phyloP scores from a whole-genome alignment of 2,329 filamentous ascomycete species.

The Coniosporium tulheliwenetii region DNA sequence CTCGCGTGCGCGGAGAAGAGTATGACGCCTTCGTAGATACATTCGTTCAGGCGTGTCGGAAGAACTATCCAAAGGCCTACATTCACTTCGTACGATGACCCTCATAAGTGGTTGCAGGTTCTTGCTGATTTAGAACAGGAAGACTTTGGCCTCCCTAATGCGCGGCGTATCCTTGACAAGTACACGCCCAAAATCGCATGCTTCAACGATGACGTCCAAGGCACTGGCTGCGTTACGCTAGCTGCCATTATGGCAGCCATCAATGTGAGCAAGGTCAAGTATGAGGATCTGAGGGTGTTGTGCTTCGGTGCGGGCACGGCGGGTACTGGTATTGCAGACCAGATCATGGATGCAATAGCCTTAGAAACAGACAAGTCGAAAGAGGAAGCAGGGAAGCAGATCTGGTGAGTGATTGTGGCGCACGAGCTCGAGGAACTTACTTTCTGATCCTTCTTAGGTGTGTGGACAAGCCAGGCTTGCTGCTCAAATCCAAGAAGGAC shows the following conservation, averaged over 20 bases:
- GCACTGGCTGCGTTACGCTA: constrained; percentile 74
- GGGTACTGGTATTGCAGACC: constrained; percentile 73
- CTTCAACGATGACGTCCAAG: constrained; percentile 87
- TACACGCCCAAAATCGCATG: constrained; percentile 62
- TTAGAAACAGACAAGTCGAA: constrained; percentile 49
- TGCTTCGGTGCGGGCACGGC: constrained; percentile 72
- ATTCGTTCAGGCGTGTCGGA: constrained; percentile 53
- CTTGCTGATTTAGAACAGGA: constrained; percentile 25
- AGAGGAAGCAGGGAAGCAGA: constrained; percentile 63
- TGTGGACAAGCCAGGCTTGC: constrained; percentile 65
- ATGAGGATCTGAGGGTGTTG: constrained; percentile 55
- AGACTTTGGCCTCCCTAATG: constrained; percentile 69
- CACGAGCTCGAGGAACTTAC: neutral
- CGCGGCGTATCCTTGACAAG: constrained; percentile 57
- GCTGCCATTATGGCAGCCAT: constrained; percentile 67
- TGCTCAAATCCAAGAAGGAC: constrained; percentile 47
- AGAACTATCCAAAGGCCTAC: constrained; percentile 63
- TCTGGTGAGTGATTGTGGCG: constrained; percentile 42
- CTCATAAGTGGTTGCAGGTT: no score
- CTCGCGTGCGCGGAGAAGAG: constrained; percentile 49
- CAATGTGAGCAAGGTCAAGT: constrained; percentile 48
- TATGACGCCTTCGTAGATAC: constrained; percentile 66
- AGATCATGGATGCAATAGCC: constrained; percentile 65
- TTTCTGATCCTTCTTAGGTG: constrained; percentile 34
- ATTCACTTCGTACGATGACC: constrained; percentile 49